A percentile compares a stretch with the other conserved stretches of the same genome.
Conservation (phyloP, 129 eudicot species). For the Daucus carota region DH1_v3.0 NC_030384.2:44665501-44666000, state of each 20-base stretch:
- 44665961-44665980: neutral
- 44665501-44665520: conserved; percentile 13
- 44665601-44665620: neutral
- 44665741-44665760: neutral
- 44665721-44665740: neutral
- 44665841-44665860: neutral
- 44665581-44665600: conserved; percentile 5
- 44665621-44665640: neutral
- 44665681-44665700: neutral
- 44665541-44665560: conserved; percentile 6
- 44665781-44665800: neutral
- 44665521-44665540: neutral
- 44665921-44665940: neutral
- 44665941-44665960: neutral
- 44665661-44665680: neutral
- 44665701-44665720: neutral
- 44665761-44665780: neutral
- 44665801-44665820: neutral
- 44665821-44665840: too few species aligned
- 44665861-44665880: neutral
- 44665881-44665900: neutral
- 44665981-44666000: neutral
- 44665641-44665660: neutral
- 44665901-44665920: neutral
- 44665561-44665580: neutral